Evolutionary conservation across 2,329 filamentous ascomycete species (phyloP).

Genomic region (Penicillium sclerotigenum): DNA sequence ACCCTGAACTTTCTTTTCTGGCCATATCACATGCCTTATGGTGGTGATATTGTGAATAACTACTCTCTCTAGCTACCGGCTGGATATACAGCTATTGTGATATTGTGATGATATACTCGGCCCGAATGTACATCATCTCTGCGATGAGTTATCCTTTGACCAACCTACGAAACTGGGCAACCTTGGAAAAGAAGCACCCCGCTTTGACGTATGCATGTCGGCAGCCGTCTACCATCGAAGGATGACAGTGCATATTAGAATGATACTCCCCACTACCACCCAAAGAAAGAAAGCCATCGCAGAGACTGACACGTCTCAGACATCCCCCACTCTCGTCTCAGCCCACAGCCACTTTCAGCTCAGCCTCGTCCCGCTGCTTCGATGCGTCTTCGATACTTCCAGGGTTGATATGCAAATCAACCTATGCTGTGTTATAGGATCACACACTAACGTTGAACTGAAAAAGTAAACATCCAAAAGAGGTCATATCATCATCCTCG

Average conservation of each 20-base stretch:
- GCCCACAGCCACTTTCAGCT: conserved; percentile 17
- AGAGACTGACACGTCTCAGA: conserved; percentile 8
- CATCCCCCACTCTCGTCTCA: conserved; percentile 8
- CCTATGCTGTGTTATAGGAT: neutral
- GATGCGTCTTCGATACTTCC: conserved; percentile 33
- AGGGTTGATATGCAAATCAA: neutral
- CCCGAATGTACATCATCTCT: neutral
- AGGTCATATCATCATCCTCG: conserved; percentile 19
- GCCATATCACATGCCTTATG: neutral
- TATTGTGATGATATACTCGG: neutral
- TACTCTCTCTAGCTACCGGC: neutral
- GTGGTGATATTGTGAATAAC: neutral
- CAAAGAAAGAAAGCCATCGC: neutral
- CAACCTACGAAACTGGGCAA: neutral
- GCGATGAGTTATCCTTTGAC: neutral
- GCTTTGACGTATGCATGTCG: conserved; percentile 1
- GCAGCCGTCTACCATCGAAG: neutral
- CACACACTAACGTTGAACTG: conserved; percentile 1
- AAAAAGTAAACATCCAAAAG: conserved; percentile 6
- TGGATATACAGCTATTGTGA: neutral
- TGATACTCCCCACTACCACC: neutral
- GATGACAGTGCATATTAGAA: neutral
- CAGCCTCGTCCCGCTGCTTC: conserved; percentile 25
- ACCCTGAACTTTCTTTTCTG: neutral
- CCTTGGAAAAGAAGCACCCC: neutral